Evolutionary conservation across 805 yeast species (phyloP).

Genomic region (Torulaspora franciscae): DNA sequence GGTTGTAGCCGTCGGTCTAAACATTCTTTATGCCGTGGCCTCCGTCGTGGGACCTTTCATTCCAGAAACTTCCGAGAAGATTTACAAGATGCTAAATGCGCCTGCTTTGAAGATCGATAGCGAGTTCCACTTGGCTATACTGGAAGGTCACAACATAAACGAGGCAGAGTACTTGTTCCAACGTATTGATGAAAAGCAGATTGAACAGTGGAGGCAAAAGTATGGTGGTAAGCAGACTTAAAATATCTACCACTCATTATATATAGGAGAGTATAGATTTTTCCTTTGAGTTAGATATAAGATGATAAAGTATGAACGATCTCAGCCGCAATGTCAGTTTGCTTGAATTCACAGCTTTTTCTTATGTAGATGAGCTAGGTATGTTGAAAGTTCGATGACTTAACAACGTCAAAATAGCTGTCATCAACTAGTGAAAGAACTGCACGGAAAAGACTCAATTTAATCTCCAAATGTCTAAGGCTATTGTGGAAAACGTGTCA

Average conservation of each 20-base stretch:
- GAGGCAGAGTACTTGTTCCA: constrained; percentile 87
- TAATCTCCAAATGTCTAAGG: constrained; percentile 47
- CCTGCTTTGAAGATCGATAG: constrained; percentile 77
- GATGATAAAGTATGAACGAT: not conserved
- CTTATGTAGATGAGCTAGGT: too few species aligned
- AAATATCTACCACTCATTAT: not conserved
- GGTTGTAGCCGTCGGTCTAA: constrained; percentile 86
- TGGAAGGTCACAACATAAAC: constrained; percentile 81
- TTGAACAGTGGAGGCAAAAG: constrained; percentile 77
- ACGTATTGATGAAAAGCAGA: constrained; percentile 85
- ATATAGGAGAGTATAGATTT: constrained; percentile 1
- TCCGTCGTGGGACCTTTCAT: constrained; percentile 81
- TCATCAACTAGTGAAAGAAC: too few species aligned
- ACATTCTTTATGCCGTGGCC: constrained; percentile 79
- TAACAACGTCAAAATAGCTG: not conserved
- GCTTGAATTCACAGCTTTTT: too few species aligned
- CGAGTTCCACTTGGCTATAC: constrained; percentile 60
- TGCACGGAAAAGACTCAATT: not conserved
- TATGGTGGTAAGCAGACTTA: constrained; percentile 72
- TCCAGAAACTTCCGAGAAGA: constrained; percentile 74
- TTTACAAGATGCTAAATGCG: constrained; percentile 74
- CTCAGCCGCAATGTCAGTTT: too few species aligned
- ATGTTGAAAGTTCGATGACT: not conserved
- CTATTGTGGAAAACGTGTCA: constrained; percentile 43
- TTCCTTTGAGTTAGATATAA: not conserved